phyloP scores from a whole-genome alignment of 2,329 filamentous ascomycete species.

The Colletotrichum sp. region DNA sequence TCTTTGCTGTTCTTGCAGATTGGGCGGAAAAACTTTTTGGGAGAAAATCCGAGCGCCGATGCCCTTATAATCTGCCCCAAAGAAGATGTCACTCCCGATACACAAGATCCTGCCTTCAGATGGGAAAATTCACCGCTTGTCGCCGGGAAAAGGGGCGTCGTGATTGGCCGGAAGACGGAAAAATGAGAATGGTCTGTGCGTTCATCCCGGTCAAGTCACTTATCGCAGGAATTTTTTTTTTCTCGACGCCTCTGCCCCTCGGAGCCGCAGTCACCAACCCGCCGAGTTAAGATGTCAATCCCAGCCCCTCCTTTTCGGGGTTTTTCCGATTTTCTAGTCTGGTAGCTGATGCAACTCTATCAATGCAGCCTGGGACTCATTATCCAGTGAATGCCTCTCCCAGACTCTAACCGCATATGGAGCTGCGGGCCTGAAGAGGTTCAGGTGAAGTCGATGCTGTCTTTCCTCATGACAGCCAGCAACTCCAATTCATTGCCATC shows the following conservation, averaged over 20 bases:
- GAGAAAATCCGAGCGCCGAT: constrained; percentile 34
- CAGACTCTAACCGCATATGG: background rate
- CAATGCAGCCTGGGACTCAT: background rate
- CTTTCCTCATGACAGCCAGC: background rate
- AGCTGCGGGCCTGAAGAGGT: background rate
- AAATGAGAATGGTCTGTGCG: constrained; percentile 1
- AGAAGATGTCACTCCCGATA: constrained; percentile 39
- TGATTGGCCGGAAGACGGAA: background rate
- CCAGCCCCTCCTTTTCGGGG: constrained; percentile 12
- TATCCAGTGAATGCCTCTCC: background rate
- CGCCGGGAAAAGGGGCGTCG: background rate
- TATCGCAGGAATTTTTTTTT: constrained; percentile 15
- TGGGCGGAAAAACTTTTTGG: constrained; percentile 48
- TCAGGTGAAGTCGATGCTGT: background rate
- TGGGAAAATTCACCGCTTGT: constrained; percentile 37
- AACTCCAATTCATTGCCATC: background rate
- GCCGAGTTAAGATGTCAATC: background rate
- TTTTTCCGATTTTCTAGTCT: background rate
- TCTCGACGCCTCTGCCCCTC: background rate
- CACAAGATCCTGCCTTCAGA: constrained; percentile 34
- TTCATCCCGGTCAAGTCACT: background rate
- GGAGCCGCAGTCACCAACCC: background rate
- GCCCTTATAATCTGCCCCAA: constrained; percentile 47
- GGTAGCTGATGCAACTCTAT: background rate
- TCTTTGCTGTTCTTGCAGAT: constrained; percentile 24